Evolutionary conservation across 176 grass and related monocot species (phyloP), one percentile per base, ranked within the genome.

Genomic region (Oryza meridionalis): DNA sequence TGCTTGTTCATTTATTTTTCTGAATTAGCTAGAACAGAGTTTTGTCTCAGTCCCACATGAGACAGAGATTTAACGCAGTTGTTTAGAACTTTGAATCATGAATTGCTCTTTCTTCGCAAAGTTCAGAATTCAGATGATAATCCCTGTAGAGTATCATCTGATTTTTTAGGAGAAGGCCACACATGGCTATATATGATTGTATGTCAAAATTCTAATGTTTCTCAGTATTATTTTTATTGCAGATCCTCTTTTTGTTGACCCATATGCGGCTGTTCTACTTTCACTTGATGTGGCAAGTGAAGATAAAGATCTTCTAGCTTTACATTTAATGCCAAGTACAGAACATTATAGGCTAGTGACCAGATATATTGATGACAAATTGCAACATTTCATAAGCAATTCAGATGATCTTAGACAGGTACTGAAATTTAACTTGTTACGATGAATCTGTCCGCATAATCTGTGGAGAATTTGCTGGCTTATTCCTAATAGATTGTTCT

Each of bases 401-500:
- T 95, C 85, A 51, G 89, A 95, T 42, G 58, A 93, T 31, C 77
- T 90, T 81, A 90, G 92, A 65, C 92, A 98, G 96, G 96, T 98
- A 93, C 70, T 76, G 62, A 65, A 83, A 71, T 88, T 84, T 81
- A 69, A 77, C 38, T 65, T 44, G 46, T 75, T 81, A 40, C 73
- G 70, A 16, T 71, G 47, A 64, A 46, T 33, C 24, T 32, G 73
- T 86, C 42, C n/a, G 29, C 77, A 68, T 45, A 67, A 58, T 53
- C 4, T 42, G 24, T 78, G 32, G 78, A 80, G 64, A 65, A 89
- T 67, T 58, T 61, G 22, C 40, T 86, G 50, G 70, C 92, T 98
- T 90, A 95, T 93, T 80, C 88, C 82, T 76, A 90, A 87, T 91
- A 98, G 96, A 93, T 95, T 86, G 92, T 98, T 90, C 83, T 98